Evolutionary conservation across 1,139 yeast genomes (phyloP), one percentile per base, ranked within the genome.

Genomic region (Kurtzmaniella quercitrusa): DNA sequence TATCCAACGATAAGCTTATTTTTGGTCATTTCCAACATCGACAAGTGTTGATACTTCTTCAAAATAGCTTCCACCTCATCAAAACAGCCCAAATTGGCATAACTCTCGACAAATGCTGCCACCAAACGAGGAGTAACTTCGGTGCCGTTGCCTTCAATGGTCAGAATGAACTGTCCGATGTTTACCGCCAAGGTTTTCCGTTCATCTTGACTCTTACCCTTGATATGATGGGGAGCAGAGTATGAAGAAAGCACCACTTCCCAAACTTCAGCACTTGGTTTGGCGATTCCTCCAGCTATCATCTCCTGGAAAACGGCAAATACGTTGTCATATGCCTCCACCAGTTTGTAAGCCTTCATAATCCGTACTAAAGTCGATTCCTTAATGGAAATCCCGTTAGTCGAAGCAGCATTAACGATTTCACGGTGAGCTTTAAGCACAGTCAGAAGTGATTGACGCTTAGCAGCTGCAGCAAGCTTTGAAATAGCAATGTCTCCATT

Each of bases 1-100:
- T 66, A 54, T 1, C 77, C 77, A 34, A 62, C 55, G 44, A 73
- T 52, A 38, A 68, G 62, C 45, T 67, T 70, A 55, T 70, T 68
- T 42, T 63, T 62, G 23, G 70, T 57, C 37, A 63, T 62, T 16
- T 65, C 50, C 4, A 68, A 65, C 15, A 63, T 40, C 6, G 52
- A 53, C 10, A 56, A 50, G 50, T 58, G 60, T 27, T 54, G 44
- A 14, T 34, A 58, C 34, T 60, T 55, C 10, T 67, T 65, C 36
- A 31, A 31, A 5, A 31, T 15, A 10, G 17, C 36, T 6, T 31
- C 18, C 2, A 65, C 74, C 51, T 58, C 59, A 31, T 68, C 70
- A 43, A 64, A 64, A 33, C 56, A 46, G 48, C 59, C 57, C 51
- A 69, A 59, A 53, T 68, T 70, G 38, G 77, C 63, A 50, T 59